Evolutionary conservation across 371 early-diverging fungal species (phyloP).

Genomic region (Mortierella sp.): DNA sequence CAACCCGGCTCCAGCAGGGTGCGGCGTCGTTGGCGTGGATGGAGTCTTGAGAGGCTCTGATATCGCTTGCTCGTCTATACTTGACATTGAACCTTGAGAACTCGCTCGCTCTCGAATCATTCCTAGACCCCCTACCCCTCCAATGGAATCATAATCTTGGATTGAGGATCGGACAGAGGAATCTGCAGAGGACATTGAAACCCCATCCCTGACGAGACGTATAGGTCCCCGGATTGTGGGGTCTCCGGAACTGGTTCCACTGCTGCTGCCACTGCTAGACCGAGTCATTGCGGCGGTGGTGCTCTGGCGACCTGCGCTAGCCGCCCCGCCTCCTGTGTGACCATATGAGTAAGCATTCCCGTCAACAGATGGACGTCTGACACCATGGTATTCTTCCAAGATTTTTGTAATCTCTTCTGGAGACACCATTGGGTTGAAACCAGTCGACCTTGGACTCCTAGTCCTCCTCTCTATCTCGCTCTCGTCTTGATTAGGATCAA

Average conservation of each 20-base stretch:
- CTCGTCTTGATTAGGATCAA: background rate
- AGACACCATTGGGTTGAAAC: background rate
- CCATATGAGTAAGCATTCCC: too few relatives aligned
- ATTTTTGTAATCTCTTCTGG: slow-evolving; percentile 14
- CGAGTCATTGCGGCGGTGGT: background rate
- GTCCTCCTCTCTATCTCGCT: background rate
- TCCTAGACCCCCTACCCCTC: too few relatives aligned
- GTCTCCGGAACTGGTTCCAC: slow-evolving; percentile 8
- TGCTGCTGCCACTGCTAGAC: slow-evolving; percentile 1
- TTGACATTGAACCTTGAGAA: too few relatives aligned
- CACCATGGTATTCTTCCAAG: slow-evolving; percentile 10
- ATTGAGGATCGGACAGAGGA: too few relatives aligned
- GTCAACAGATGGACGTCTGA: background rate
- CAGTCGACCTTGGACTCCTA: slow-evolving; percentile 1
- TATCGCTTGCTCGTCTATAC: too few relatives aligned
- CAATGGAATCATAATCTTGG: too few relatives aligned
- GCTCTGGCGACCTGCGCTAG: background rate
- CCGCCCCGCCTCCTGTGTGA: too few relatives aligned
- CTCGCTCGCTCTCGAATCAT: too few relatives aligned
- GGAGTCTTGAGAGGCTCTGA: too few relatives aligned
- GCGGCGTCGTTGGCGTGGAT: too few relatives aligned
- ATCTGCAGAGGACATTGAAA: too few relatives aligned
- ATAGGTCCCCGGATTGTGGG: slow-evolving; percentile 1
- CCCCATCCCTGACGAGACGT: too few relatives aligned
- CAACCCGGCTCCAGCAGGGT: background rate